Evolutionary conservation across 352 stramenopile species (phyloP).

Genomic region (Phytophthora hibernalis): DNA sequence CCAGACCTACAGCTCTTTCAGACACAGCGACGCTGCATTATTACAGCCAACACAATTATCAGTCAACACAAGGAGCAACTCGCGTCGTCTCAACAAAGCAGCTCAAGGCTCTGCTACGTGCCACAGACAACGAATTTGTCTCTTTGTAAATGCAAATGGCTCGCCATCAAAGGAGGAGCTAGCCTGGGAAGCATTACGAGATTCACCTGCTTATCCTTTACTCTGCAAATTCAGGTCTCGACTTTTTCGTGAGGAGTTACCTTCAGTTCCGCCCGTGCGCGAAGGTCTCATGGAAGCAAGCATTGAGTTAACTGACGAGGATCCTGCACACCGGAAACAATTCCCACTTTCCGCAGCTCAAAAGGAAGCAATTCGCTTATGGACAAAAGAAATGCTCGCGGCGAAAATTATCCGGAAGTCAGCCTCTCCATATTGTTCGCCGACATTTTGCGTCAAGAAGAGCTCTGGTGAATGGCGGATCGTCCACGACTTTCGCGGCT

Average conservation of each 20-base stretch:
- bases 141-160: neutral
- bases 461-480: neutral
- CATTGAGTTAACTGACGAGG: neutral
- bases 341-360: neutral
- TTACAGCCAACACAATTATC: neutral
- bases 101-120: neutral
- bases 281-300: neutral
- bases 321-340: neutral
- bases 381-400: neutral
- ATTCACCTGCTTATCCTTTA: neutral
- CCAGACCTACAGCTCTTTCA: neutral
- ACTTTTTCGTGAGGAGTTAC: neutral
- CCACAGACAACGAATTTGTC: neutral
- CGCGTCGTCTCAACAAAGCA: neutral
- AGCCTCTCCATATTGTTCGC: constrained; percentile 2
- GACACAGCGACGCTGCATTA: neutral
- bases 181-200: neutral
- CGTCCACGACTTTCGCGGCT: neutral
- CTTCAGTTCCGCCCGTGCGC: neutral
- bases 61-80: neutral
- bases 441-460: constrained; percentile 2
- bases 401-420: constrained; percentile 1
- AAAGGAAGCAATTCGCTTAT: neutral
- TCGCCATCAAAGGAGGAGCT: neutral
- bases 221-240: neutral